These are phyloP conservation scores for Penicillium cataractarum DNA, from an alignment of 495 filamentous ascomycete genomes.

Conservation along the genomic window DNA sequence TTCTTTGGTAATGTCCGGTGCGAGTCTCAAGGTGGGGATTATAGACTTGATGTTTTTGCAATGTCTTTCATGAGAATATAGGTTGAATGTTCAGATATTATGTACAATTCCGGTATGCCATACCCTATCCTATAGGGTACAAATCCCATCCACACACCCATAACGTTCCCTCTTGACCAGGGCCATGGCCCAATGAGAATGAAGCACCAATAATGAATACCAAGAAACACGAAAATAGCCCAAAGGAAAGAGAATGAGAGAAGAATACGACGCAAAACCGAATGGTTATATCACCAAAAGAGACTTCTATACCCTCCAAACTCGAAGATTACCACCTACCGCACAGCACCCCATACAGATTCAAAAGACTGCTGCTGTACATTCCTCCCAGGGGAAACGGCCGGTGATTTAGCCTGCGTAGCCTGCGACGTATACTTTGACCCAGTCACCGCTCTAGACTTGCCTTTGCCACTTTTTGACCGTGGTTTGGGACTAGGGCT, in stretches of 20 bases:
- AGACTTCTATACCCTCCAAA: background rate
- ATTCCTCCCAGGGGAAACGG: background rate
- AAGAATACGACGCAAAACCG: background rate
- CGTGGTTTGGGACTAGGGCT: conserved; percentile 4
- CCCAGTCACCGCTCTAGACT: conserved; percentile 9
- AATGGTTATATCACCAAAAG: background rate
- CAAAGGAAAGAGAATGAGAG: background rate
- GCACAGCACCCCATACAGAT: conserved; percentile 4
- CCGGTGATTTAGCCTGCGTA: background rate
- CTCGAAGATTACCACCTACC: background rate
- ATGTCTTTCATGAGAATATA: background rate
- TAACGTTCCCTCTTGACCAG: background rate
- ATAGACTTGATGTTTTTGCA: conserved; percentile 4
- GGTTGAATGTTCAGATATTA: background rate
- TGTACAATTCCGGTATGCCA: background rate
- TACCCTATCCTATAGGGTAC: background rate
- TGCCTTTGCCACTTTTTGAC: conserved; percentile 25
- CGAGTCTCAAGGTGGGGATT: no score
- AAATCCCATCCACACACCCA: background rate
- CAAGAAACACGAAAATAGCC: background rate
- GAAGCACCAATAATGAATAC: background rate
- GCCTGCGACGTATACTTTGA: conserved; percentile 10
- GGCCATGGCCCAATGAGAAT: background rate
- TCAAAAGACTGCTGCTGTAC: conserved; percentile 1
- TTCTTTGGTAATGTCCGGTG: background rate